Evolutionary conservation across 2,329 filamentous ascomycete genomes (phyloP), one percentile per base, ranked within the genome.

Genomic region (Polychaeton citri): DNA sequence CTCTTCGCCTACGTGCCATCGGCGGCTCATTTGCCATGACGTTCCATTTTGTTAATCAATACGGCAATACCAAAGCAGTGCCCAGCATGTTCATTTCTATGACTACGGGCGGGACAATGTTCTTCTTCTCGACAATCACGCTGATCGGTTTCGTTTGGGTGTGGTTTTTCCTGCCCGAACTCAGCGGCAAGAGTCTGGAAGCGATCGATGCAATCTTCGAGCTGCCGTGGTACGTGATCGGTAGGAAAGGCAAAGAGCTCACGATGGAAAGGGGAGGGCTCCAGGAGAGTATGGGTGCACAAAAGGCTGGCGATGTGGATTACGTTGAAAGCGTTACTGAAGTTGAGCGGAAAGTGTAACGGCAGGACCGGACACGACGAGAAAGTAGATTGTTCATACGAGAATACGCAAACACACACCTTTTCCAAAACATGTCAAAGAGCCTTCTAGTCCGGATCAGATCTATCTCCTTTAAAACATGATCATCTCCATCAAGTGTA

Each of bases 211-310:
- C 53, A 2, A 52, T 59, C 15, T 55, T 57, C 38, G 47, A 77
- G 72, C 37, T 86, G 76, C 77, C 76, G 0, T 87, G 81, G 81
- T 76, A 81, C 55, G 69, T 72, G 55, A 84, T 88, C 44, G 81
- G 82, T 16, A 39, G 51, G n/a, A 48, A 53, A 36, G 54, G 53
- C 30, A 50, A 52, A 33, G 42, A 49, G 38, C 39, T 56, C 15
- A 54, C 50, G 3, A 39, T 30, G 18, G 43, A 37, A 6, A 30
- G 44, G 24, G 50, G 49, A 7, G 42, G 50, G 19, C 42, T 42
- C 15, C 43, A 50, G 9, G 48, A 52, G 42, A 41, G 38, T 24
- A 41, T 43, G 35, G 44, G 42, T 12, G 36, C 35, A n/a, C 43
- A 45, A 18, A 43, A 46, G 33, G 48, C 43, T 37, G 30, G 18